Percentiles rank a stretch among this genome's conserved stretches.
Evolutionary conservation across 2,329 filamentous ascomycete species (phyloP).

Genomic region (Fusarium caatingaense): DNA sequence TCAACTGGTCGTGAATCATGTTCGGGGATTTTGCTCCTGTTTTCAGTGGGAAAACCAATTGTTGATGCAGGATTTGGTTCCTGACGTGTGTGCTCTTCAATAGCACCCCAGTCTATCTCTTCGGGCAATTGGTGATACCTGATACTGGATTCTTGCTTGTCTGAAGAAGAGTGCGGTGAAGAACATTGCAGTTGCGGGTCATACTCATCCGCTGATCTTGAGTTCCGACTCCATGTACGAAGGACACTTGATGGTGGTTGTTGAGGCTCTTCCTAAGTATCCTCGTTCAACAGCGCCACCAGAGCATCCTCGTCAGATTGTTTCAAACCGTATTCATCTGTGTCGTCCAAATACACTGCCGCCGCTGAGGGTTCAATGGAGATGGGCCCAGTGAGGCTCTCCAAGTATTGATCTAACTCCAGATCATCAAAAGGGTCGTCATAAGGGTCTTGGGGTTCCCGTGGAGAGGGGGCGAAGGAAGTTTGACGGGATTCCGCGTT

Average conservation of each 20-base stretch:
- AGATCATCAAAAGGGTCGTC: conserved; percentile 32
- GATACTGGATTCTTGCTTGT: neutral
- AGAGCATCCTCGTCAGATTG: conserved; percentile 35
- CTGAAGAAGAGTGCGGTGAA: conserved; percentile 38
- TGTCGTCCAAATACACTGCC: neutral
- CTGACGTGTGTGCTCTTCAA: conserved; percentile 38
- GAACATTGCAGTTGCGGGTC: conserved; percentile 53
- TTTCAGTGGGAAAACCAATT: neutral
- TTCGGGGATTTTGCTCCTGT: conserved; percentile 1
- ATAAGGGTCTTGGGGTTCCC: conserved; percentile 4
- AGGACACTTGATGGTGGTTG: conserved; percentile 50
- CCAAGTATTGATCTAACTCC: conserved; percentile 32
- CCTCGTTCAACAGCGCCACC: conserved; percentile 21
- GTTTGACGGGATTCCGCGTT: conserved; percentile 6
- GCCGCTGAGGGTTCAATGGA: neutral
- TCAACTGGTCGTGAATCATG: neutral
- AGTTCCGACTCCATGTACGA: conserved; percentile 48
- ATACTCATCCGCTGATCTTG: conserved; percentile 51
- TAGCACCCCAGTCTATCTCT: conserved; percentile 56
- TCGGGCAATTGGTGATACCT: conserved; percentile 47
- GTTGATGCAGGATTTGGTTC: conserved; percentile 4
- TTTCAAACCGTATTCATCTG: conserved; percentile 7
- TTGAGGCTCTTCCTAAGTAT: conserved; percentile 14
- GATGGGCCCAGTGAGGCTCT: conserved; percentile 2
- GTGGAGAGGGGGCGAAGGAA: conserved; percentile 1